Conservation (phyloP, 805 yeast genomes). For the Yamadazyma laniorum region DNA sequence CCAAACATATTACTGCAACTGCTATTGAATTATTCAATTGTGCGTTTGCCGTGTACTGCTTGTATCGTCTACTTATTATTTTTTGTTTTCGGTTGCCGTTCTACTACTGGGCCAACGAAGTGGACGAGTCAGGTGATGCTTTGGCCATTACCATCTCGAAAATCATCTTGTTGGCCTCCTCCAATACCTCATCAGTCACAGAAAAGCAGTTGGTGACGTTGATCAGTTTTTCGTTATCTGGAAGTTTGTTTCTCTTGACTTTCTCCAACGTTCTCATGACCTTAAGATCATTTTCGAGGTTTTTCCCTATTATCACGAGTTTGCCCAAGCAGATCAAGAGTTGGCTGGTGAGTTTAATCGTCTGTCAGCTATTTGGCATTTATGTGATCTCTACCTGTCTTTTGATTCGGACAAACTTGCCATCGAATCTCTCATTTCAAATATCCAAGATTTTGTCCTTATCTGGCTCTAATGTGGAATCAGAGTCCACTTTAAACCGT, state of each 20-base stretch:
- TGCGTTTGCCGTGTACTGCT: slow-evolving; percentile 46
- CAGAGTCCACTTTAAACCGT: slow-evolving; percentile 19
- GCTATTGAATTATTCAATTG: slow-evolving; percentile 19
- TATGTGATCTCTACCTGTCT: slow-evolving; percentile 53
- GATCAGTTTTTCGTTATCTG: slow-evolving; percentile 52
- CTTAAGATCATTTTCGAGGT: slow-evolving; percentile 48
- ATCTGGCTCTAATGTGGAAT: slow-evolving; percentile 25
- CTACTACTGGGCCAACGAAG: slow-evolving; percentile 14
- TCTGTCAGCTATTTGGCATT: slow-evolving; percentile 48
- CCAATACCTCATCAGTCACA: slow-evolving; percentile 23
- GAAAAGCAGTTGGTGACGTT: slow-evolving; percentile 44
- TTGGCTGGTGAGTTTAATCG: slow-evolving; percentile 38
- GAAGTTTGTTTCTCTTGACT: slow-evolving; percentile 58
- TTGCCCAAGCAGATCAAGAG: slow-evolving; percentile 17
- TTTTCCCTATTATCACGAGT: slow-evolving; percentile 23
- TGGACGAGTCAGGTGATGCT: slow-evolving; percentile 37
- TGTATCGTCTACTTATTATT: slow-evolving; percentile 46
- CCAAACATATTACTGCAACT: slow-evolving; percentile 6
- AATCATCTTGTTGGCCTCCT: slow-evolving; percentile 21
- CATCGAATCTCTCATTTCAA: slow-evolving; percentile 42
- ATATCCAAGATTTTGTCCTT: slow-evolving; percentile 38
- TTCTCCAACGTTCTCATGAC: slow-evolving; percentile 64
- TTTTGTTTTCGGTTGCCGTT: slow-evolving; percentile 40
- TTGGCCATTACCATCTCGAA: slow-evolving; percentile 49
- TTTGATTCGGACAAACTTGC: slow-evolving; percentile 47